phyloP scores from a whole-genome alignment of 495 filamentous ascomycete species.

The Pseudotulostoma volvatum region DNA sequence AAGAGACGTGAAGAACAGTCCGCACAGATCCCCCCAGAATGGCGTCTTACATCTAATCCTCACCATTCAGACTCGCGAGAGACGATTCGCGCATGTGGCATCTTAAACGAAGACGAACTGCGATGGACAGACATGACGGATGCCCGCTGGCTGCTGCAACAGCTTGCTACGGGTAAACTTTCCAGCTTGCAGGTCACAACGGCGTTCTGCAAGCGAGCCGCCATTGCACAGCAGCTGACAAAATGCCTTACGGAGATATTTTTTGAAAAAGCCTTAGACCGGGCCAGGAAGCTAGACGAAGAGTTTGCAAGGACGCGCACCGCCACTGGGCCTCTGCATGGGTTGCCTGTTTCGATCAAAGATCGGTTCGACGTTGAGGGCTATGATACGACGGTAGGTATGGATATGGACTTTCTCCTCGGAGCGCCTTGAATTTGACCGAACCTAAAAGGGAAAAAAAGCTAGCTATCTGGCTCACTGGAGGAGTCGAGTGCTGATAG shows the following conservation, averaged over 20 bases:
- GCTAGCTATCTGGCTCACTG: constrained; percentile 2
- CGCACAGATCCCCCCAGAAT: constrained; percentile 28
- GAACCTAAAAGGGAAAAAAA: background rate
- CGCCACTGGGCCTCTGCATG: constrained; percentile 46
- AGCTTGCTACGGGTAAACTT: constrained; percentile 27
- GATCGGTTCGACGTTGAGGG: constrained; percentile 46
- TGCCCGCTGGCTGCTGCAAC: background rate
- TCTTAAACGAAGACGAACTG: constrained; percentile 1
- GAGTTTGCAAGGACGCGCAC: constrained; percentile 22
- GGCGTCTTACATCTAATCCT: constrained; percentile 15
- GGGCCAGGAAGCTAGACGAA: constrained; percentile 27
- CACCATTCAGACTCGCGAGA: constrained; percentile 9
- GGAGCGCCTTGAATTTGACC: background rate
- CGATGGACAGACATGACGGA: constrained; percentile 1
- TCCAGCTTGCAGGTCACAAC: constrained; percentile 30
- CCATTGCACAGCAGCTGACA: constrained; percentile 39
- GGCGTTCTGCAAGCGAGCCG: constrained; percentile 44
- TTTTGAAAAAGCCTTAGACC: constrained; percentile 29
- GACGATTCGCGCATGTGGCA: constrained; percentile 2
- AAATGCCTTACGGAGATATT: constrained; percentile 53
- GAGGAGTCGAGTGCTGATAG: constrained; percentile 1
- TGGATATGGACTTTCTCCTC: constrained; percentile 1
- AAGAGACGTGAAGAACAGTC: constrained; percentile 23
- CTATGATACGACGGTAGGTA: constrained; percentile 32
- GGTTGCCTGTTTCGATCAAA: constrained; percentile 52